A percentile compares a stretch with the other conserved stretches of the same genome.
Evolutionary conservation across 2,329 filamentous ascomycete genomes (phyloP).

Genomic region (Cryphonectria parasitica): DNA sequence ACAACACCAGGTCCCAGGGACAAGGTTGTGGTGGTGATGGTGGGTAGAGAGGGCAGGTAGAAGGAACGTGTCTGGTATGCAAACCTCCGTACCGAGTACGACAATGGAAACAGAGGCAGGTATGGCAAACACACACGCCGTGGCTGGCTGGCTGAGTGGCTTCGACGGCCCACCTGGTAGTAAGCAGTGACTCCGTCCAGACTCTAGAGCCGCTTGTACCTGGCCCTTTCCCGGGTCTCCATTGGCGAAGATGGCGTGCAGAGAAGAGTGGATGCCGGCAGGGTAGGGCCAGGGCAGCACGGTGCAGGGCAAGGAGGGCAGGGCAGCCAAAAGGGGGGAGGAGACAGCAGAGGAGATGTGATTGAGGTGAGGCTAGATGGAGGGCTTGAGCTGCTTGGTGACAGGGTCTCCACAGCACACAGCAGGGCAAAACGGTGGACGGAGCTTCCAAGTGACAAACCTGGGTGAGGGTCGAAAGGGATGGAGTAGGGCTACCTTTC

Average conservation of each 20-base stretch:
- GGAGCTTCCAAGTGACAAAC: neutral
- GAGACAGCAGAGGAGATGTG: neutral
- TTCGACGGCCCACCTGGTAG: neutral
- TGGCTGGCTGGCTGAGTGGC: constrained; percentile 18
- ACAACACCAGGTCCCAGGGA: neutral
- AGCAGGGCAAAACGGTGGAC: neutral
- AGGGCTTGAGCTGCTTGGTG: neutral
- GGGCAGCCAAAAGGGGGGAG: neutral
- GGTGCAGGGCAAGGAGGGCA: constrained; percentile 6
- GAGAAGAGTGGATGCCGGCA: constrained; percentile 23
- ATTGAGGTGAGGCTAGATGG: constrained; percentile 9
- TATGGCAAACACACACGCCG: constrained; percentile 10
- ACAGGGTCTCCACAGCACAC: neutral
- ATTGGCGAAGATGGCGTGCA: constrained; percentile 21
- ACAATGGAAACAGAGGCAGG: neutral
- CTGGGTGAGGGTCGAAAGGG: neutral
- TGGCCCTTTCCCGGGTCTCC: neutral
- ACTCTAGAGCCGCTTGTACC: constrained; percentile 9
- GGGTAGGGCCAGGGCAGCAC: constrained; percentile 13
- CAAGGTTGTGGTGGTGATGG: constrained; percentile 1
- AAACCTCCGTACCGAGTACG: constrained; percentile 20
- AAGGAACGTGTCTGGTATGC: constrained; percentile 8
- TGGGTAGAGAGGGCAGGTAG: neutral
- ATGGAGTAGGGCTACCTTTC: constrained; percentile 10
- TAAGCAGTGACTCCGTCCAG: constrained; percentile 5